These are phyloP conservation scores for Suhomyces bribrorum DNA, from an alignment of 1,139 yeast species.

Conservation along the genomic window DNA sequence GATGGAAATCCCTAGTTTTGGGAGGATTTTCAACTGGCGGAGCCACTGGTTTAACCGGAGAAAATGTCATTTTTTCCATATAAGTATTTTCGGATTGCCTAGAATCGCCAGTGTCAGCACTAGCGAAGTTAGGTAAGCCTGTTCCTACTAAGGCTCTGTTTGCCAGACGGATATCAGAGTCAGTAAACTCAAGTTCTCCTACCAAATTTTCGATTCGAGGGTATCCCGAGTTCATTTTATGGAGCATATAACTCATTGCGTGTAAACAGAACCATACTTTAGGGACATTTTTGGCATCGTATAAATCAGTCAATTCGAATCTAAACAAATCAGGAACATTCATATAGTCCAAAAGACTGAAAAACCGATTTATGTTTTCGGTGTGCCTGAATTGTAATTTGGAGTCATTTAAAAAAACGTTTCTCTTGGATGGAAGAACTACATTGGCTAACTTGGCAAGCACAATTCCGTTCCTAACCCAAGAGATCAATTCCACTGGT, in stretches of 20 bases:
- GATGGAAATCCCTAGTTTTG: slow-evolving; percentile 6
- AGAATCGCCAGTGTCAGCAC: slow-evolving; percentile 35
- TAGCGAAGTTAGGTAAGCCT: slow-evolving; percentile 64
- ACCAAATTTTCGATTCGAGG: slow-evolving; percentile 67
- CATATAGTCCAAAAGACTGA: slow-evolving; percentile 66
- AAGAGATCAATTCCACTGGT: slow-evolving; percentile 50
- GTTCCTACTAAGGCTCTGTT: slow-evolving; percentile 65
- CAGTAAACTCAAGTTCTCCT: slow-evolving; percentile 61
- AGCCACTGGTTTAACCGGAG: slow-evolving; percentile 9
- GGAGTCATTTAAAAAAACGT: slow-evolving; percentile 43
- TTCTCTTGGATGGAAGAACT: slow-evolving; percentile 66
- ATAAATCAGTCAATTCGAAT: slow-evolving; percentile 89
- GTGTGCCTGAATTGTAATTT: slow-evolving; percentile 85
- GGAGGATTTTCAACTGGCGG: slow-evolving; percentile 2
- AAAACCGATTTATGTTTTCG: slow-evolving; percentile 86
- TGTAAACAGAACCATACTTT: slow-evolving; percentile 93
- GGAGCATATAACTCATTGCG: slow-evolving; percentile 74
- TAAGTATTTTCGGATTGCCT: slow-evolving; percentile 14
- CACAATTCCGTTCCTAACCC: slow-evolving; percentile 78
- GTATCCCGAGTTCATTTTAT: slow-evolving; percentile 51
- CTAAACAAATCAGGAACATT: slow-evolving; percentile 84
- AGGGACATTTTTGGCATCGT: slow-evolving; percentile 90
- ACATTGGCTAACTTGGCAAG: slow-evolving; percentile 77
- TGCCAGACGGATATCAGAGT: slow-evolving; percentile 67
- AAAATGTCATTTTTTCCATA: slow-evolving; percentile 17